Base-by-base conservation (phyloP, 2,329 filamentous ascomycete species). In the Alternaria sp. region DNA sequence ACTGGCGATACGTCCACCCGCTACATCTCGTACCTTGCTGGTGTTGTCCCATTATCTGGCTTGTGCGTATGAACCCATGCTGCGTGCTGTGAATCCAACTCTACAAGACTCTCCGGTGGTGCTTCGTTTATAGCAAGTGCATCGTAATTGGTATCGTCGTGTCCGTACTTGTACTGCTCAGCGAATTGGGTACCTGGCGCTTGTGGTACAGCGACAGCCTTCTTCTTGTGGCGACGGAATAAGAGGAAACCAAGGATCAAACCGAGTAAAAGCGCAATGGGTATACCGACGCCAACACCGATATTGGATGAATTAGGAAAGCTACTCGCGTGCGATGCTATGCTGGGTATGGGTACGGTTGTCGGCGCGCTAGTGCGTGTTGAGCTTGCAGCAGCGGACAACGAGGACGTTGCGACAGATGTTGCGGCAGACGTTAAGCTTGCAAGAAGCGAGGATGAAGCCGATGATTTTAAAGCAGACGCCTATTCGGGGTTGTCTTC, bases 271-370 rank as follows among this genome's bases (percentile, higher is more conserved):
- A 53, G 39, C 24, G 50, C 50, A 8, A 53, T 28, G 21, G 50
- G 50, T 31, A 53, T 53, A 1, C 29, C 50, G 13, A 53, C 39
- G 17, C 50, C 50, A 26, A 53, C 39, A 1, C 50, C 39, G 9
- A 53, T 53, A 36, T 53, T 53, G 29, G 39, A 39, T 31, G 50
- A 41, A n/a, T 21, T 53, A 14, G 50, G 50, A 2, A 53, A 53
- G 49, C 34, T 31, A 13, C 24, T 31, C 39, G 26, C 37, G 8
- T 14, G 49, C 37, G 49, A 17, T 23, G 29, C 29, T 24, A 13
- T 8, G 28, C 39, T 39, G 8, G 49, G 2, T 31, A 23, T 26
- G 4, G 39, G 49, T 51, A n/a, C 6, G 34, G 31, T 10, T 14
- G 44, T 34, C 13, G 44, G 31, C 24, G 21, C 14, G 13, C n/a